These are phyloP conservation scores for Lachnellula occidentalis DNA, from an alignment of 2,329 filamentous ascomycete genomes.

Conservation along the genomic window DNA sequence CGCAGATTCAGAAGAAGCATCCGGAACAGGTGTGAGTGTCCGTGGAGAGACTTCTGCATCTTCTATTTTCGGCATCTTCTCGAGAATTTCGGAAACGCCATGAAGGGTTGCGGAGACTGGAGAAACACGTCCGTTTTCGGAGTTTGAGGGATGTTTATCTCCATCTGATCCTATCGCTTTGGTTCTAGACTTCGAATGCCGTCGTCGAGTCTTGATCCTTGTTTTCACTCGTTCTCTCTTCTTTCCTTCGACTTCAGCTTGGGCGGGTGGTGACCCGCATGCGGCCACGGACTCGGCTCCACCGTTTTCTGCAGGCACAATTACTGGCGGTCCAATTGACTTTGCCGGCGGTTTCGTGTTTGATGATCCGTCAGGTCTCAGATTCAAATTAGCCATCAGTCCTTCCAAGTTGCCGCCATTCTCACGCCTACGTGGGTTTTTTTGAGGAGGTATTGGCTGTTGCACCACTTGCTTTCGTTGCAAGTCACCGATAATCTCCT, in stretches of 20 bases:
- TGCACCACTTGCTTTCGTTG: conserved; percentile 18
- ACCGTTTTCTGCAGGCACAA: conserved; percentile 15
- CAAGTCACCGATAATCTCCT: conserved; percentile 23
- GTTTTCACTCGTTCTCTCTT: conserved; percentile 27
- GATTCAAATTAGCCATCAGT: conserved; percentile 26
- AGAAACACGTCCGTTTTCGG: conserved; percentile 7
- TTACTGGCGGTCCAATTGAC: conserved; percentile 10
- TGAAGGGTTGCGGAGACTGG: conserved; percentile 13
- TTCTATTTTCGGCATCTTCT: conserved; percentile 10
- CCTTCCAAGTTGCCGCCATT: conserved; percentile 19
- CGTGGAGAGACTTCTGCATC: conserved; percentile 2
- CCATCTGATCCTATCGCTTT: conserved; percentile 5
- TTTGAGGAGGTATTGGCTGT: conserved; percentile 12
- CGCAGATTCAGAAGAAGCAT: background rate
- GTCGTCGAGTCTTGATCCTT: conserved; percentile 27
- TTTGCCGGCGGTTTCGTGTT: conserved; percentile 3
- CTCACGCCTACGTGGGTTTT: conserved; percentile 10
- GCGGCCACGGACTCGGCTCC: conserved; percentile 17
- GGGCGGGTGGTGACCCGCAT: conserved; percentile 8
- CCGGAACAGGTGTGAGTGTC: background rate
- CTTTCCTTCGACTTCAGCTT: conserved; percentile 11
- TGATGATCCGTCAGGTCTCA: conserved; percentile 15
- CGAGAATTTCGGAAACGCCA: conserved; percentile 12
- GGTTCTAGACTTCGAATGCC: conserved; percentile 17
- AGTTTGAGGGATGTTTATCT: background rate